These are phyloP conservation scores for Neofusicoccum kwambonambiense DNA, from an alignment of 2,329 filamentous ascomycete species.

Conservation along the genomic window DNA sequence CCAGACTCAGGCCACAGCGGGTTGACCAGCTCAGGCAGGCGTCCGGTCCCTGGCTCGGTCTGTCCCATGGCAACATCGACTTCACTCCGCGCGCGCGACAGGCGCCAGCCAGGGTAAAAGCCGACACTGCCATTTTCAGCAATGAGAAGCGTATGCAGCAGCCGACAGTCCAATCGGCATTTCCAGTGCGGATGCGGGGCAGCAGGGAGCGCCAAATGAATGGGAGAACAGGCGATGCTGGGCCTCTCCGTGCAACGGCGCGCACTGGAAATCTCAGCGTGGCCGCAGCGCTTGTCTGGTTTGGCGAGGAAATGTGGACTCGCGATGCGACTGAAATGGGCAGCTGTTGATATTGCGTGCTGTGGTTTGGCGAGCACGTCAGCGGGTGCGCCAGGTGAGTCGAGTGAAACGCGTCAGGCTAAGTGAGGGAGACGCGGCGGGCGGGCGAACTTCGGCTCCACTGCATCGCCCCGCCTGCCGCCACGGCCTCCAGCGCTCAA, in stretches of 20 bases:
- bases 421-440: background rate
- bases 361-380: slow-evolving; percentile 1
- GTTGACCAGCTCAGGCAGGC: too few relatives aligned
- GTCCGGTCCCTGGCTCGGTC: too few relatives aligned
- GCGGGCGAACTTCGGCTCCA: background rate
- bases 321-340: background rate
- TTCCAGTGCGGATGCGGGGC: background rate
- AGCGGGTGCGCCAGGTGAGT: background rate
- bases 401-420: background rate
- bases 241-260: too few relatives aligned
- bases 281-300: background rate
- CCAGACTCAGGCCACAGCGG: too few relatives aligned
- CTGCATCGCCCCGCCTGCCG: too few relatives aligned
- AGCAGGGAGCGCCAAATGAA: background rate
- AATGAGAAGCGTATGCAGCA: background rate
- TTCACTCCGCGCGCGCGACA: background rate
- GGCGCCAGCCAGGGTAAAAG: background rate
- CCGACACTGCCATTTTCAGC: background rate
- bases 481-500: too few relatives aligned
- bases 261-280: too few relatives aligned
- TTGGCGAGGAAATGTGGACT: background rate
- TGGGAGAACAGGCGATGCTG: background rate
- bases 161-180: background rate
- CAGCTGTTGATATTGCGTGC: slow-evolving; percentile 6
- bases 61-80: too few relatives aligned